Percentiles rank a stretch among this genome's conserved stretches.
Conservation (phyloP, 495 filamentous ascomycete genomes). For the Mytilinidion resinicola region DNA sequence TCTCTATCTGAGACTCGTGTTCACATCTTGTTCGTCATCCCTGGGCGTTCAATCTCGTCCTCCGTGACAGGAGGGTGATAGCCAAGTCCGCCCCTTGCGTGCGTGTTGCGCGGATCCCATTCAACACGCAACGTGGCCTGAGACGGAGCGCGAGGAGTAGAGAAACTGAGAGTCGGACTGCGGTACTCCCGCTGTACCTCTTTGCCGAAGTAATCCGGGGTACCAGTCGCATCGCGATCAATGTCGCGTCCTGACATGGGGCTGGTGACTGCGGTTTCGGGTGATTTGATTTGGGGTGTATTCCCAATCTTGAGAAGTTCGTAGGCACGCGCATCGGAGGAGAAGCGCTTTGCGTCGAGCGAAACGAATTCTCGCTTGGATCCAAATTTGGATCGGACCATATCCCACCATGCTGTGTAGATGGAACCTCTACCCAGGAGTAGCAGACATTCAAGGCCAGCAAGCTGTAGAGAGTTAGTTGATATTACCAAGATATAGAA, state of each 20-base stretch:
- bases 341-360: conserved; percentile 64
- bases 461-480: conserved; percentile 47
- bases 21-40: conserved; percentile 23
- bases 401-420: conserved; percentile 73
- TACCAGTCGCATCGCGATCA: conserved; percentile 38
- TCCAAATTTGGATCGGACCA: conserved; percentile 46
- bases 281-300: conserved; percentile 33
- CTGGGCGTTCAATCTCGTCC: conserved; percentile 11
- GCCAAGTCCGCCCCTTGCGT: conserved; percentile 35
- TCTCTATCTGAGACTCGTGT: conserved; percentile 1
- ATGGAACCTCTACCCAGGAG: conserved; percentile 77
- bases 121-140: conserved; percentile 15
- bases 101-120: conserved; percentile 39
- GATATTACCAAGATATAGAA: background rate
- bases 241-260: conserved; percentile 21
- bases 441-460: conserved; percentile 77
- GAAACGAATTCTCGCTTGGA: conserved; percentile 73
- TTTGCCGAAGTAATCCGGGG: conserved; percentile 42
- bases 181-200: conserved; percentile 47
- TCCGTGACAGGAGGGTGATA: conserved; percentile 24
- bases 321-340: conserved; percentile 63
- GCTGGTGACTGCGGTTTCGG: conserved; percentile 42
- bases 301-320: conserved; percentile 63
- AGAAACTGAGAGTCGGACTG: conserved; percentile 55
- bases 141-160: conserved; percentile 47